phyloP scores from a whole-genome alignment of 768 basidiomycete genomes.

The Lactarius pseudohatsudake region DNA sequence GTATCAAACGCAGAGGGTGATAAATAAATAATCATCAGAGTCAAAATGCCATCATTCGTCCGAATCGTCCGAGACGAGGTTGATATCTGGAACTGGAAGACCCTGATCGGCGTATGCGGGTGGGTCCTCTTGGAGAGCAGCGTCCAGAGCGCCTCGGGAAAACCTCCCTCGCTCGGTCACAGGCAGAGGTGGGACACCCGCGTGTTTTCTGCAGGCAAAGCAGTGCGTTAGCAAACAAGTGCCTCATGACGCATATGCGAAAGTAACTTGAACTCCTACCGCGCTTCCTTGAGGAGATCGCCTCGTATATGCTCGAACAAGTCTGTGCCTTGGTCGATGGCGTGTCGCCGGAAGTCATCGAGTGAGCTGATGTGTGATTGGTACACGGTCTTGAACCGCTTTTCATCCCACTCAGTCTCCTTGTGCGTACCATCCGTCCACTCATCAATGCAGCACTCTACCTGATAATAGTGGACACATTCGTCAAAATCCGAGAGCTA shows the following conservation, averaged over 20 bases:
- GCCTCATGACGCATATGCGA: no score
- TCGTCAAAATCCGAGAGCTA: not conserved
- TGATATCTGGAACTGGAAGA: not conserved
- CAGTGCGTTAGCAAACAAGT: not conserved
- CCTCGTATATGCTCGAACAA: constrained; percentile 5
- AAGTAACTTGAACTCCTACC: not conserved
- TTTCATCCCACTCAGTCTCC: not conserved
- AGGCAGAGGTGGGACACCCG: not conserved
- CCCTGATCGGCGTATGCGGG: not conserved
- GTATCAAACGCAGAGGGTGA: not conserved
- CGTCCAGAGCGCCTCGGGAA: not conserved
- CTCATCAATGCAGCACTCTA: constrained; percentile 19
- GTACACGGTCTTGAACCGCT: constrained; percentile 1
- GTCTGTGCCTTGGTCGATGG: not conserved
- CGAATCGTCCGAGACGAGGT: not conserved
- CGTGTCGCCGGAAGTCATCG: not conserved
- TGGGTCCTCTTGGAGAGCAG: not conserved
- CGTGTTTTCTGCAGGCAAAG: not conserved
- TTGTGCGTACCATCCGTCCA: constrained; percentile 5
- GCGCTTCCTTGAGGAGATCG: constrained; percentile 6
- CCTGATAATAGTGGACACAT: not conserved
- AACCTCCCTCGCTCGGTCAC: not conserved
- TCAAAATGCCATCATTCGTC: not conserved
- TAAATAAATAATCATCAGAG: not conserved
- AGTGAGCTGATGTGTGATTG: constrained; percentile 4